Conservation (phyloP, 1,139 yeast genomes). For the Suhomyces coccinellae region DNA sequence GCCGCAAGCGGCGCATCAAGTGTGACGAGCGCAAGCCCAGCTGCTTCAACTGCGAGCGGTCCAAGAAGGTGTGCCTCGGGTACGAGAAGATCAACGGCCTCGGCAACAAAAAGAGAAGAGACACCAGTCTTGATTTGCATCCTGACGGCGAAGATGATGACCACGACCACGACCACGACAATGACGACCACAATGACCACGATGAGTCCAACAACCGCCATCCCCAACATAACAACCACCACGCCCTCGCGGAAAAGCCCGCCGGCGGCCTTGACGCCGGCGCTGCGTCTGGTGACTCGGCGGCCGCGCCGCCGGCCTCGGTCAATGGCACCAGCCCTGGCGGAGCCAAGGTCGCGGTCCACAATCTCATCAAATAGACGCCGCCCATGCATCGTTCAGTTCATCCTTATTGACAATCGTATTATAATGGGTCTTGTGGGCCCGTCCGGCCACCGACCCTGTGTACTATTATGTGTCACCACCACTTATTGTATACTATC, state of each 20-base stretch:
- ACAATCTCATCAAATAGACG: constrained; percentile 13
- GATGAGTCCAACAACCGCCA: too few relatives aligned
- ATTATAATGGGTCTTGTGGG: constrained; percentile 3
- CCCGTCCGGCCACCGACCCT: background rate
- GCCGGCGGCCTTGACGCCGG: background rate
- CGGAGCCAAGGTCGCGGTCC: constrained; percentile 11
- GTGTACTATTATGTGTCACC: constrained; percentile 3
- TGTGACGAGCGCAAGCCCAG: constrained; percentile 56
- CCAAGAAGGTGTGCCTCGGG: constrained; percentile 68
- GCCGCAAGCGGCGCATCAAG: constrained; percentile 31
- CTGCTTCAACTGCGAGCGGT: constrained; percentile 71
- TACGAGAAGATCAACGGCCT: constrained; percentile 42
- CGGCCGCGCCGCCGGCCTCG: too few relatives aligned
- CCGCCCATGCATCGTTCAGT: constrained; percentile 6
- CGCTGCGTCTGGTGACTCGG: too few relatives aligned
- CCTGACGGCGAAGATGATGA: constrained; percentile 8
- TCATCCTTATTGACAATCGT: constrained; percentile 2
- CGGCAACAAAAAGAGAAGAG: constrained; percentile 15
- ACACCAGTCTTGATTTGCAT: constrained; percentile 14
- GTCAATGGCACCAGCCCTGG: background rate
- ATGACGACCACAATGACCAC: constrained; percentile 3
- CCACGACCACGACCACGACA: constrained; percentile 7
- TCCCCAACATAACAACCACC: background rate
- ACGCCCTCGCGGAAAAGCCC: background rate
- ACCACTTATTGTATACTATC: background rate